These are phyloP conservation scores for Oxyria digyna DNA, from an alignment of 148 eudicot species.

Conservation along the genomic window DNA sequence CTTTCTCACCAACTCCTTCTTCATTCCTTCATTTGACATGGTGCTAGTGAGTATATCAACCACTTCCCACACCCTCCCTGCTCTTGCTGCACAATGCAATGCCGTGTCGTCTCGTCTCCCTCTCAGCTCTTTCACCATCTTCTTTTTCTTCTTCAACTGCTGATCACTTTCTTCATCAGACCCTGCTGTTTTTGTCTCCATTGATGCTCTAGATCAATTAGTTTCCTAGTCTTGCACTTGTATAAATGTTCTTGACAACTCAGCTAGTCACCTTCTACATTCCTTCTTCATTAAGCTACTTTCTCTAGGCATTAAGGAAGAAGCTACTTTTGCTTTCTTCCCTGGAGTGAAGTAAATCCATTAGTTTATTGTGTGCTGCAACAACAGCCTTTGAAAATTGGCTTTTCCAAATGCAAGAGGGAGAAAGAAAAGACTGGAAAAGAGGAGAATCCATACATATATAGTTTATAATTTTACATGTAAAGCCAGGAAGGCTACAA, in stretches of 20 bases:
- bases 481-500: neutral
- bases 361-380: neutral
- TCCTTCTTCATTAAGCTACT: too few relatives aligned
- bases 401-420: neutral
- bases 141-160: conserved; percentile 31
- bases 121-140: conserved; percentile 64
- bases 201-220: too few relatives aligned
- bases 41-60: conserved; percentile 24
- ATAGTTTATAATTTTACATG: too few relatives aligned
- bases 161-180: too few relatives aligned
- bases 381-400: neutral
- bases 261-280: too few relatives aligned
- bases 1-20: conserved; percentile 29
- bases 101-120: conserved; percentile 53
- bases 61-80: conserved; percentile 19
- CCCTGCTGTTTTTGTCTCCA: too few relatives aligned
- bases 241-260: too few relatives aligned
- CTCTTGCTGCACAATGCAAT: conserved; percentile 38
- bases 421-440: neutral
- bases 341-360: neutral
- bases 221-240: too few relatives aligned
- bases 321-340: conserved; percentile 1
- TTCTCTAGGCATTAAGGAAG: neutral
- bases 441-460: neutral
- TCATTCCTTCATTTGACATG: conserved; percentile 26